Base-by-base conservation (phyloP, 306 rosid genomes). In the Glycine tomentella region DNA sequence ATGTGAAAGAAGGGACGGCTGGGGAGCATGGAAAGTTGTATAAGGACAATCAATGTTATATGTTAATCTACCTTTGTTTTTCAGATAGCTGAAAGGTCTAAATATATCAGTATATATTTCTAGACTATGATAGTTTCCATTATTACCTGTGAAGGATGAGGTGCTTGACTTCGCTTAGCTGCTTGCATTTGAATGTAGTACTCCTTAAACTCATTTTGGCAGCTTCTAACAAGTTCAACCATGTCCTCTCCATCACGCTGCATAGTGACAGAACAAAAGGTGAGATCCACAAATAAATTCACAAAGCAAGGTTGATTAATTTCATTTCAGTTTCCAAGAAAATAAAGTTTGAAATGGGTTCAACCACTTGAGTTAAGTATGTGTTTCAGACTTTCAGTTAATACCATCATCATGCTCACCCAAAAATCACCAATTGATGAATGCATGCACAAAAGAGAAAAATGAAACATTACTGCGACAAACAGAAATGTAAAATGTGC, bases 131-230 rank as follows among this genome's bases (percentile, higher is more conserved):
- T 6, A 46, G 13, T 36, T 38, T 72, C 68, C 44, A 50, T 34
- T 57, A 49, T 74, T 84, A 95, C 99, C 97, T 91, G 98, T 53
- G 99, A 91, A 85, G 92, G 97, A 80, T 77, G 95, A 75, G 99
- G 99, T 44, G 92, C 92, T 84, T 95, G 97, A 86, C 96, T 91
- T 85, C 98, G 84, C 86, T 95, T 93, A 69, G 98, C 96, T 2
- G 91, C 94, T 90, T 95, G 99, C 98, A 95, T 95, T 89, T 95
- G 99, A 74, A 95, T 87, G 84, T 93, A 95, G 84, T 95, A 95
- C 90, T 93, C 94, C 84, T 95, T 95, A 82, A 90, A 95, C 87
- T 95, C 99, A 69, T 82, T 76, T 49, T 87, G 85, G 79, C 98
- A 95, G 84, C 65, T 91, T 78, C 88, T 85, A 63, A 93, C 97